Percentiles rank a stretch among this genome's conserved stretches.
These are phyloP conservation scores for Pseudogymnoascus sp. DNA, from an alignment of 2,329 filamentous ascomycete genomes.

Conservation along the genomic window DNA sequence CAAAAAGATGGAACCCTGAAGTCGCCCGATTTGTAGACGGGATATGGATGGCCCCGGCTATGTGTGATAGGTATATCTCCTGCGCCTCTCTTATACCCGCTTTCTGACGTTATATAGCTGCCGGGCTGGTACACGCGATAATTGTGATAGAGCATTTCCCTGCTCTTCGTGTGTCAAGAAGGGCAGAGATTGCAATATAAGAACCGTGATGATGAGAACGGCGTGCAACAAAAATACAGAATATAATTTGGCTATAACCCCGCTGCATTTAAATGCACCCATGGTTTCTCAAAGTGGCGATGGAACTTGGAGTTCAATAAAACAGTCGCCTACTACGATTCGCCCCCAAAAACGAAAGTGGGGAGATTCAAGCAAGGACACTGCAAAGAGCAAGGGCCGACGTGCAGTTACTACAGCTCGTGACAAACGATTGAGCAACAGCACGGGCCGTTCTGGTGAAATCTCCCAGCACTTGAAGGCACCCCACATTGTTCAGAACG, in stretches of 20 bases:
- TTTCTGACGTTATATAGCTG: not conserved
- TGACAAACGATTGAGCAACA: not conserved
- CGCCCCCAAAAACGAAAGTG: not conserved
- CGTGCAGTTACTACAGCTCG: not conserved
- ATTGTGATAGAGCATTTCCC: constrained; percentile 2
- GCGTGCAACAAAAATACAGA: constrained; percentile 5
- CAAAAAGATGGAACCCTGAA: not conserved
- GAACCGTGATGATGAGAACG: not conserved
- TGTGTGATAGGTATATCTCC: constrained; percentile 10
- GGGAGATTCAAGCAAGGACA: not conserved
- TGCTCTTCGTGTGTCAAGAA: not conserved
- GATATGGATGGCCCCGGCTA: constrained; percentile 12
- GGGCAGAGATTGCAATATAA: not conserved
- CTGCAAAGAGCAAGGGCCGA: not conserved
- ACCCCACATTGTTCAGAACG: not conserved
- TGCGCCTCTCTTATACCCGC: not conserved
- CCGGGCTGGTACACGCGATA: not conserved
- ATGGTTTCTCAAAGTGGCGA: not conserved
- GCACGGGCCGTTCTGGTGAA: not conserved
- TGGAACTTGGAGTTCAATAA: not conserved
- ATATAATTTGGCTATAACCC: not conserved
- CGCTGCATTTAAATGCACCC: not conserved
- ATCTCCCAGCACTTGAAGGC: not conserved
- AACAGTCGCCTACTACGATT: not conserved
- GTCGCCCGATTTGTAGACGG: constrained; percentile 1